Conservation (phyloP, 768 basidiomycete genomes). For the Lyophyllum semitale region DNA sequence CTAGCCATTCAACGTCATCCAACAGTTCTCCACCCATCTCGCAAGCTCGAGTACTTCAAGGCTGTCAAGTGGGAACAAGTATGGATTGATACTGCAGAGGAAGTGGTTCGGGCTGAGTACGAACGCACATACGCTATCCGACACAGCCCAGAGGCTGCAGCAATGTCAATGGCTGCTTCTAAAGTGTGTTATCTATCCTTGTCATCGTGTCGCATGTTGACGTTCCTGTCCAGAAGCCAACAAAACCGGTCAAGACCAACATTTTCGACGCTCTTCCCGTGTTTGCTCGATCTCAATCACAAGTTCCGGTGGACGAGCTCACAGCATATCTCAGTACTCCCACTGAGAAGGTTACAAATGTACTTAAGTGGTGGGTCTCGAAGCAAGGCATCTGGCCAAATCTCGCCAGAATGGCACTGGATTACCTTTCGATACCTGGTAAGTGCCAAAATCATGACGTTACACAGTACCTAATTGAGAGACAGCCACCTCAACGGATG, state of each 20-base stretch:
- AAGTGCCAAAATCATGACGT: too few species aligned
- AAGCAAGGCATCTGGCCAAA: too few species aligned
- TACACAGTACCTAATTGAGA: too few species aligned
- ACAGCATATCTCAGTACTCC: constrained; percentile 22
- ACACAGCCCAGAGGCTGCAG: too few species aligned
- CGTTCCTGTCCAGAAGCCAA: neutral
- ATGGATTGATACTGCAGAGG: constrained; percentile 33
- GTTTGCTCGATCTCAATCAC: neutral
- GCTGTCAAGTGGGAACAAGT: constrained; percentile 29
- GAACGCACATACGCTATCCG: constrained; percentile 8
- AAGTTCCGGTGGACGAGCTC: too few species aligned
- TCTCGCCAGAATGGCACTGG: too few species aligned
- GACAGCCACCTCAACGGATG: too few species aligned
- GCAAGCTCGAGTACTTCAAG: constrained; percentile 26
- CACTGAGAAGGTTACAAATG: constrained; percentile 19
- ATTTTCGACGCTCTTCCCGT: neutral
- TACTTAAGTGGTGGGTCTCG: too few species aligned
- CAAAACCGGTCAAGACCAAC: neutral
- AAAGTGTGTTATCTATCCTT: neutral
- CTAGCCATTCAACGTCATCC: too few species aligned
- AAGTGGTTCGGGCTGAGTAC: too few species aligned
- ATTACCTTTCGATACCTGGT: too few species aligned
- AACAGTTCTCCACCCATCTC: constrained; percentile 35
- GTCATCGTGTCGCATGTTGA: neutral
- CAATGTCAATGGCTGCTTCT: too few species aligned